These are phyloP conservation scores for Globisporangium polare DNA, from an alignment of 352 stramenopile species.

Conservation along the genomic window DNA sequence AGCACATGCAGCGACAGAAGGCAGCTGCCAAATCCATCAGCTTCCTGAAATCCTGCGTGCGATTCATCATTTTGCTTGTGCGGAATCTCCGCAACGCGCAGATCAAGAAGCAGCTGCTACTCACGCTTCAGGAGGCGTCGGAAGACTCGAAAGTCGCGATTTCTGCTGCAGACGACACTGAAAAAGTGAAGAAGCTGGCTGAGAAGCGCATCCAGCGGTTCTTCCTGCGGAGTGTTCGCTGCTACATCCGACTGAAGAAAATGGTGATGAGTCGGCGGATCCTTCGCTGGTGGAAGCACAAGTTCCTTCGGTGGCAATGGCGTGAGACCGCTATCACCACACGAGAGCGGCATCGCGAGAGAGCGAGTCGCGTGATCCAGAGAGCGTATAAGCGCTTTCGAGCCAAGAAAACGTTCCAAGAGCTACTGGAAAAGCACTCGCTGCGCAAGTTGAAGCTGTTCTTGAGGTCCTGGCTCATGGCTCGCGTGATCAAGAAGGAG, in stretches of 20 bases:
- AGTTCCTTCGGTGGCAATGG: slow-evolving; percentile 23
- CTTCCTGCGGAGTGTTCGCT: slow-evolving; percentile 37
- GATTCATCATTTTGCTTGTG: slow-evolving; percentile 36
- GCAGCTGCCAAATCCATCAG: slow-evolving; percentile 17
- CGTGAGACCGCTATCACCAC: slow-evolving; percentile 13
- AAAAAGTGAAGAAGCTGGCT: slow-evolving; percentile 19
- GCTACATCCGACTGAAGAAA: slow-evolving; percentile 44
- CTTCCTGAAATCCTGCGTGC: slow-evolving; percentile 23
- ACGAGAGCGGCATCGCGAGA: slow-evolving; percentile 13
- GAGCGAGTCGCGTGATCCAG: slow-evolving; percentile 45
- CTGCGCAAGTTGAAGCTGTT: slow-evolving; percentile 26
- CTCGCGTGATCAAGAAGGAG: slow-evolving; percentile 41
- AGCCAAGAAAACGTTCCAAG: slow-evolving; percentile 24
- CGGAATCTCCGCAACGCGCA: slow-evolving; percentile 25
- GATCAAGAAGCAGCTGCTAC: slow-evolving; percentile 35
- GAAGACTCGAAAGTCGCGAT: slow-evolving; percentile 29
- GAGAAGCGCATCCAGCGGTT: slow-evolving; percentile 40
- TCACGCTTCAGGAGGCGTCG: slow-evolving; percentile 29
- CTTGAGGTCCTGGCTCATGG: slow-evolving; percentile 45
- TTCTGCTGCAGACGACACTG: background rate
- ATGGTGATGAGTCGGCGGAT: slow-evolving; percentile 43
- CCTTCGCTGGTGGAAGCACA: slow-evolving; percentile 41
- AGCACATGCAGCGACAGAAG: background rate
- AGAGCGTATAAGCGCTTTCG: slow-evolving; percentile 27
- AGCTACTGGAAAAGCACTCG: slow-evolving; percentile 30